Base-by-base conservation (phyloP, 805 yeast species). In the Starmerella floricola region DNA sequence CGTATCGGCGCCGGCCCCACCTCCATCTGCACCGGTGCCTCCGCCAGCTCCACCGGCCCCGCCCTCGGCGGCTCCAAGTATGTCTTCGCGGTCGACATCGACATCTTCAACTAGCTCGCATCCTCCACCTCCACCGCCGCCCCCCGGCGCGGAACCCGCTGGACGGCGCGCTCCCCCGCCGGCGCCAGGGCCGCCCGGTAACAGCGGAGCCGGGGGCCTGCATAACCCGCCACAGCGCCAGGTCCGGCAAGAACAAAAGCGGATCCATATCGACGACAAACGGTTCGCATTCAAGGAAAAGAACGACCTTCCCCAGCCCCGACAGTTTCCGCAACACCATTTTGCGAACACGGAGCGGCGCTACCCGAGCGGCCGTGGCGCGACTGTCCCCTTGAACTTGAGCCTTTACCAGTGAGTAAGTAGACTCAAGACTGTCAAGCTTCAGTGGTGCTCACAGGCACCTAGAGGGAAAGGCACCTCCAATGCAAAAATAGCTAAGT, bases 281-380 rank as follows among this genome's bases (percentile, higher is more conserved):
- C 65, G 87, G 52, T 86, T 78, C 66, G 72, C 69, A 50, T 87
- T 84, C 67, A 57, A 65, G 3, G 82, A 82, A 57, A 69, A 72
- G 15, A 61, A 64, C 33, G 79, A 84, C 19, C 65, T 91, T 34
- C 97, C 98, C 0, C 76, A 75, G 52, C 97, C 98, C n/a, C 69
- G 97, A 51, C 44, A 46, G 36, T 38, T 52, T 24, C 47, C 50
- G 11, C 39, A 44, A 3, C 44, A 41, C 24, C 70, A 72, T 38
- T 85, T 81, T 55, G n/a, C n/a, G n/a, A 81, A 78, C 3, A 71
- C 70, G 36, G 72, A 72, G 45, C 86, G 88, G 59, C 65, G 86
- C 50, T 91, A 91, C 63, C 95, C 97, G 15, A 83, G 95, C 62
- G 97, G 97, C 12, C 72, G 95, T 53, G 97, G 97, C 3, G 74